Evolutionary conservation across 1,284 basidiomycete genomes (phyloP).

Genomic region (Phenoliferia sp.): DNA sequence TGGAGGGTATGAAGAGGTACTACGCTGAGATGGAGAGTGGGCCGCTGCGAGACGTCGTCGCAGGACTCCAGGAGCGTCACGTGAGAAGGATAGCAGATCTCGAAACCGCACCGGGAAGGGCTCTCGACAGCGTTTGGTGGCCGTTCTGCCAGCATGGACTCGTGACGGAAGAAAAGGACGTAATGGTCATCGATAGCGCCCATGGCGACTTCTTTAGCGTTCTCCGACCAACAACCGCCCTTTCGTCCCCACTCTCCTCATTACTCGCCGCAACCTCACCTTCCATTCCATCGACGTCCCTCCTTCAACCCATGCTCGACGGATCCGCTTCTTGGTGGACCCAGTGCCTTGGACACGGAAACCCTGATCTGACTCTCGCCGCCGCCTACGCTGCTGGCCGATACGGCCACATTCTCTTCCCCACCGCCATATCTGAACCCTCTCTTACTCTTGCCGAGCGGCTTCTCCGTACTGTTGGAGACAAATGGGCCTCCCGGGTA

Average conservation of each 20-base stretch:
- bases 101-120: slow-evolving; percentile 69
- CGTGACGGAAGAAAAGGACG: slow-evolving; percentile 61
- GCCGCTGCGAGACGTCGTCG: slow-evolving; percentile 49
- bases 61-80: slow-evolving; percentile 64
- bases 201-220: slow-evolving; percentile 78
- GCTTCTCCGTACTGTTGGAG: slow-evolving; percentile 63
- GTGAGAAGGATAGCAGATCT: slow-evolving; percentile 60
- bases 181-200: slow-evolving; percentile 89
- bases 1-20: slow-evolving; percentile 59
- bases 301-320: slow-evolving; percentile 72
- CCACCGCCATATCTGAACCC: slow-evolving; percentile 77
- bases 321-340: slow-evolving; percentile 99
- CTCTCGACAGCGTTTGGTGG: slow-evolving; percentile 85
- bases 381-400: slow-evolving; percentile 85
- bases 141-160: slow-evolving; percentile 91
- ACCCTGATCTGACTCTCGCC: slow-evolving; percentile 71
- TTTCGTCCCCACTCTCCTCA: neutral
- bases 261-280: neutral
- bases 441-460: slow-evolving; percentile 73
- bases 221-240: slow-evolving; percentile 40
- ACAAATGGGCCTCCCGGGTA: slow-evolving; percentile 82
- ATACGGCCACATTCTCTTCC: slow-evolving; percentile 96
- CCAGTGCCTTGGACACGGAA: slow-evolving; percentile 80
- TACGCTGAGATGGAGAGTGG: slow-evolving; percentile 49
- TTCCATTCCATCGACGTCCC: slow-evolving; percentile 25